Evolutionary conservation across 495 filamentous ascomycete genomes (phyloP).

Genomic region (Sordaria brevicollis): DNA sequence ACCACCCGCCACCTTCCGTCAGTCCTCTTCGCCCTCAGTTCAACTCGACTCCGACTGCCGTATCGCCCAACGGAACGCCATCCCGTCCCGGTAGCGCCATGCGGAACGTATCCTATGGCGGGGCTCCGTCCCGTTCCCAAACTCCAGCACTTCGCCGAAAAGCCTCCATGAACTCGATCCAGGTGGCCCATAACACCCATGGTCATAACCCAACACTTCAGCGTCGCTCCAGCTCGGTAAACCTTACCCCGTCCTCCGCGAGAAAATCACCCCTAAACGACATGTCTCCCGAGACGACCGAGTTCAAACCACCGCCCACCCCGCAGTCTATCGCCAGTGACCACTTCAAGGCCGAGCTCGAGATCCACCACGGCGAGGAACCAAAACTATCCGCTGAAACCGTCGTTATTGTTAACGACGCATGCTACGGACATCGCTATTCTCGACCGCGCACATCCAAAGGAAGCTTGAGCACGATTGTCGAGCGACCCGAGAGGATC

Average conservation of each 20-base stretch:
- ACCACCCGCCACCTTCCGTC: conserved; percentile 15
- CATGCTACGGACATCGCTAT: conserved; percentile 86
- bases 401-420: conserved; percentile 78
- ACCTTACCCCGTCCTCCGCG: conserved; percentile 31
- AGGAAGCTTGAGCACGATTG: conserved; percentile 57
- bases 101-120: conserved; percentile 41
- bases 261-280: conserved; percentile 25
- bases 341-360: conserved; percentile 61
- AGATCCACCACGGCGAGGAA: conserved; percentile 45
- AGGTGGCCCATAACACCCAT: conserved; percentile 22
- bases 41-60: background rate
- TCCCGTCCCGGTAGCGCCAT: conserved; percentile 26
- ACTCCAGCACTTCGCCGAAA: conserved; percentile 40
- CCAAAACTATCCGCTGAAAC: conserved; percentile 46
- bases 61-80: conserved; percentile 22
- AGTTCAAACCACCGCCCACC: conserved; percentile 37
- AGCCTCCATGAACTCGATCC: conserved; percentile 46
- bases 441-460: conserved; percentile 67
- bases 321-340: conserved; percentile 58
- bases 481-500: conserved; percentile 87
- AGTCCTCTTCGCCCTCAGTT: background rate
- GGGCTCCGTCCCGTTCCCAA: conserved; percentile 33
- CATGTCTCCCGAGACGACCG: conserved; percentile 28
- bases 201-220: conserved; percentile 25
- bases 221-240: conserved; percentile 41